Evolutionary conservation across 2,329 filamentous ascomycete genomes (phyloP), one percentile per base, ranked within the genome.

Genomic region (Raffaelea ambrosiae): DNA sequence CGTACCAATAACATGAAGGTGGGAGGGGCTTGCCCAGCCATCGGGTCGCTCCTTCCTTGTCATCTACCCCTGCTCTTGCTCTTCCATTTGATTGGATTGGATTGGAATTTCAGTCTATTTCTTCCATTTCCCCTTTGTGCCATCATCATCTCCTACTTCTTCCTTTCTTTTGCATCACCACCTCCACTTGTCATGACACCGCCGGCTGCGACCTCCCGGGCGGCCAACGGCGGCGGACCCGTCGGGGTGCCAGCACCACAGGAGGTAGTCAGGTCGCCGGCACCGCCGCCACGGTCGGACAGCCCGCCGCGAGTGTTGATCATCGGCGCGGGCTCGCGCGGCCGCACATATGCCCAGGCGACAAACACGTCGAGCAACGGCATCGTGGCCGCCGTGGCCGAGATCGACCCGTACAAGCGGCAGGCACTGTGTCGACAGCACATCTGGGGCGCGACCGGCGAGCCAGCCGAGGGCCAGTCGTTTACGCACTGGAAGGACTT

Each of bases 251-350:
- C 26, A 7, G 7, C 7, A 7, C 26, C 7, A 29, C 26, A 29
- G 26, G 26, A 29, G 26, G 26, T 13, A 13, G 26, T 29, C 26
- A 29, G 26, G 29, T 19, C 66, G 5, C 67, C 63, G 4, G 58
- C 66, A 10, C 69, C 65, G 41, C 70, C 71, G 9, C 60, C 66
- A 40, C 64, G 68, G 61, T 76, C 76, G 3, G 60, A 64, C 5
- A 66, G 61, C 29, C 74, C 79, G 21, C 78, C 82, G 3, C 79
- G 83, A 44, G 79, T 94, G 58, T 73, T 94, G 48, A 77, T 95
- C 58, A 83, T 95, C 56, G 89, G 89, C 19, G 88, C 87, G 8
- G 88, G 89, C 31, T 87, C 84, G 43, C 81, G 89, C 33, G 89
- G 89, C 14, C 74, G 77, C 45, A 77, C 80, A 26, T 95, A 94